phyloP scores from a whole-genome alignment of 208 protist species.

The Perkinsela sp. region DNA sequence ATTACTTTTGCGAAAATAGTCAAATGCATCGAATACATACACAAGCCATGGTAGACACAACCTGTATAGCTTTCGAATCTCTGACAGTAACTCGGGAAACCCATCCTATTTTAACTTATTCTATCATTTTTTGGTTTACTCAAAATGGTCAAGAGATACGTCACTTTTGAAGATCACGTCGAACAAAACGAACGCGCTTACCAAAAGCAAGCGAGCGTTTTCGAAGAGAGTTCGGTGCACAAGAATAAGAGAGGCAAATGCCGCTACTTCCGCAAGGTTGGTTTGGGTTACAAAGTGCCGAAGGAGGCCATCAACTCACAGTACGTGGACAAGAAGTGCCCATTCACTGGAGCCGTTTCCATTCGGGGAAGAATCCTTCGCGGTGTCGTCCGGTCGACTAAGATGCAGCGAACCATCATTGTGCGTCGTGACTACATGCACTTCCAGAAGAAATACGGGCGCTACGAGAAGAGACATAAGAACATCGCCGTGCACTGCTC shows the following conservation, averaged over 20 bases:
- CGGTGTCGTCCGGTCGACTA: slow-evolving; percentile 86
- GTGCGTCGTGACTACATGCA: slow-evolving; percentile 99
- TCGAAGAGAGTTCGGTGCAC: slow-evolving; percentile 22
- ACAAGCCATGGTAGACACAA: no score
- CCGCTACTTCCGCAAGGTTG: slow-evolving; percentile 83
- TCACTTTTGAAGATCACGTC: background rate
- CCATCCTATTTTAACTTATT: background rate
- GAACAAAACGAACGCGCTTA: slow-evolving; percentile 58
- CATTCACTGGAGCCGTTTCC: slow-evolving; percentile 94
- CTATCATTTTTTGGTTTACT: background rate
- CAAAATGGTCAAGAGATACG: background rate
- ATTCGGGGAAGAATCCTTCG: slow-evolving; percentile 96
- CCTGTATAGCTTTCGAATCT: background rate
- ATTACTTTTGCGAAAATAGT: no score
- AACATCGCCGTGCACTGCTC: slow-evolving; percentile 94
- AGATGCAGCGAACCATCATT: slow-evolving; percentile 94
- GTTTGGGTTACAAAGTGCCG: slow-evolving; percentile 97
- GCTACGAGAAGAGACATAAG: slow-evolving; percentile 99
- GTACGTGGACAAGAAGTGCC: slow-evolving; percentile 99
- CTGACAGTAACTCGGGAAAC: background rate
- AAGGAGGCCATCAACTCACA: slow-evolving; percentile 83
- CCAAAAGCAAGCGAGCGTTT: slow-evolving; percentile 62
- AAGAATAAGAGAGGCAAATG: slow-evolving; percentile 40
- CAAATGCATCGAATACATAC: no score
- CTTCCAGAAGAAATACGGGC: slow-evolving; percentile 99